Conservation (phyloP, 2,329 filamentous ascomycete genomes). For the Xylaria sp. region DNA sequence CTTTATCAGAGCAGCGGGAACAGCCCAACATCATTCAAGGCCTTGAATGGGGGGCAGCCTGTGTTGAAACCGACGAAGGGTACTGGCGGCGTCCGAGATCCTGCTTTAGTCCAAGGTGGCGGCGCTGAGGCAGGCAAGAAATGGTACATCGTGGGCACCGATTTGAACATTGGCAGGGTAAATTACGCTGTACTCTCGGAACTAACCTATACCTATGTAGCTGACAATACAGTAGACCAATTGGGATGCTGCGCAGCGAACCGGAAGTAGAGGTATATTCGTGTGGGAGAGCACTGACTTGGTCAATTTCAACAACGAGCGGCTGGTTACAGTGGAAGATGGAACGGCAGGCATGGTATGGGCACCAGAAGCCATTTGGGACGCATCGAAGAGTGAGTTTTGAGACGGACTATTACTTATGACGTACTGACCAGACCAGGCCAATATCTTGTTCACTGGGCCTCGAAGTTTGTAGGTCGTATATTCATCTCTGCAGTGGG, state of each 20-base stretch:
- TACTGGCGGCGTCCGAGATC: slow-evolving; percentile 63
- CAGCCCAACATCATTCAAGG: slow-evolving; percentile 58
- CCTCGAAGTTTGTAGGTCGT: slow-evolving; percentile 56
- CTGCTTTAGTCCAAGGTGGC: slow-evolving; percentile 59
- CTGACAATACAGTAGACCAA: slow-evolving; percentile 52
- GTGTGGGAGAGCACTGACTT: slow-evolving; percentile 66
- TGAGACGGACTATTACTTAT: background rate
- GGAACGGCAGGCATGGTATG: slow-evolving; percentile 67
- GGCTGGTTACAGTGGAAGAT: slow-evolving; percentile 62
- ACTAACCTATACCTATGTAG: background rate
- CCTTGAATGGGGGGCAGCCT: slow-evolving; percentile 60
- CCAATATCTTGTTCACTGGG: slow-evolving; percentile 60
- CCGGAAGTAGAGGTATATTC: slow-evolving; percentile 62
- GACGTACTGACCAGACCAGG: slow-evolving; percentile 39
- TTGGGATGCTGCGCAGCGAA: slow-evolving; percentile 63
- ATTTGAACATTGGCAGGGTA: slow-evolving; percentile 62
- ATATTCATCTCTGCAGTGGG: background rate
- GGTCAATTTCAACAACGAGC: slow-evolving; percentile 59
- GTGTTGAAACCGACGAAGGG: slow-evolving; percentile 61
- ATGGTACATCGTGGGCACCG: slow-evolving; percentile 66
- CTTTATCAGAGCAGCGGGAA: slow-evolving; percentile 65
- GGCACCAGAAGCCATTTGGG: slow-evolving; percentile 66
- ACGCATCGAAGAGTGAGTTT: slow-evolving; percentile 53
- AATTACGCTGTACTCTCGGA: background rate
- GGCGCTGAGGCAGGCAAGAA: slow-evolving; percentile 59